Base-by-base conservation (phyloP, 2,329 filamentous ascomycete species). In the Zalaria obscura region DNA sequence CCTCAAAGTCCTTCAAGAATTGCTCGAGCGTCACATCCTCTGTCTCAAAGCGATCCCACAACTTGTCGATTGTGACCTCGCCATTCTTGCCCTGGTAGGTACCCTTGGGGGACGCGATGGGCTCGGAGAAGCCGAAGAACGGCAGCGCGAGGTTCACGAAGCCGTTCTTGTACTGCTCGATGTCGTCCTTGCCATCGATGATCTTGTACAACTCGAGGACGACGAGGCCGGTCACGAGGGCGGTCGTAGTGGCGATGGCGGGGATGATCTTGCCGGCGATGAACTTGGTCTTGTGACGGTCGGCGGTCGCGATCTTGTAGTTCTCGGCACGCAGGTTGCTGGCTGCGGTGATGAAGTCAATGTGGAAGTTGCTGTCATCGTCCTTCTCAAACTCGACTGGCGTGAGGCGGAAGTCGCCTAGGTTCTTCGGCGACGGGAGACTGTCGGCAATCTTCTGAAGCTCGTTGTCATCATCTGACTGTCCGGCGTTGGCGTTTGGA, bases 191-290 rank as follows among this genome's bases (percentile, higher is more conserved):
- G 57, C 87, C 89, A 56, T 96, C 91, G 36, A 98, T 72, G 48
- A 98, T 76, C 76, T 98, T 98, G 79, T 85, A 95, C 38, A 96
- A 68, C 68, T 98, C 91, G 36, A 98, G 68, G 10, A 93, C 75
- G 40, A 98, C 87, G 36, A 98, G 72, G 44, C 91, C 91, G 3
- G 91, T 98, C 8, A 96, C 89, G 44, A 98, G 70, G 3, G 91
- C 89, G 3, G 91, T 98, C 0, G 91, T 96, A 3, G 91, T 98
- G 36, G 91, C 91, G 62, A 98, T 98, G 36, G 91, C 91, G 25
- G 91, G 91, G 50, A 98, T 98, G 52, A 98, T 98, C 75, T 98
- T 98, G 61, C 91, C 91, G 28, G 91, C 93, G 59, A 98, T 98
- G 64, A 98, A 96, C 70, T 98, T 98, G 47, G 89, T 98, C 78